Base-by-base conservation (phyloP, 2,329 filamentous ascomycete species). In the Aspergillus fructus region DNA sequence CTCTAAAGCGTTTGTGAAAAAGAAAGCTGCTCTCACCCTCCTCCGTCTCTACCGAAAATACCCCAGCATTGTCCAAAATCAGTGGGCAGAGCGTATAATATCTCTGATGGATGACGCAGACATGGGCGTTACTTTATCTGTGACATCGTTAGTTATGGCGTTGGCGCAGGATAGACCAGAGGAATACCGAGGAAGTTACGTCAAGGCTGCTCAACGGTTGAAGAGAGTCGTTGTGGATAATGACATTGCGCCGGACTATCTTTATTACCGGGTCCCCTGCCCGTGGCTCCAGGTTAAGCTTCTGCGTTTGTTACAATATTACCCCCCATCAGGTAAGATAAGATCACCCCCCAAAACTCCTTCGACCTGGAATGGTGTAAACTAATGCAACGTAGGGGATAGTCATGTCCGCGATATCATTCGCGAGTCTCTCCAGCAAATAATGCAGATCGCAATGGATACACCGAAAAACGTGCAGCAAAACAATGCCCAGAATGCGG, bases 231-330 rank as follows among this genome's bases (percentile, higher is more conserved):
- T 97, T 15, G 87, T 97, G 24, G 93, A 97, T 65, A 89, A 89
- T 62, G 93, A 99, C 66, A 94, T 91, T 68, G 85, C 91, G 0
- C 84, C 86, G 55, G 94, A 97, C 72, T 99, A 99, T 72, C 85
- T 97, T 24, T 99, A 99, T 79, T 99, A 99, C 81, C 97, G 97
- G 70, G 94, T 99, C n/a, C 94, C 94, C 1, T 99, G 94, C 71
- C 94, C 94, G 3, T 99, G 94, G 94, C 87, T 99, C 57, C 93
- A 97, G 76, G 90, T 97, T 69, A 99, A 99, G 78, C 83, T 99
- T 17, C 77, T 99, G 64, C 87, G 93, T 61, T 78, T 99, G 59
- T 81, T 99, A 62, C 94, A 99, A 76, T 99, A 97, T 74, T 99
- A 96, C 74, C 90, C 93, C 24, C 93, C 94, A 46, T 96, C 94